Evolutionary conservation across 2,329 filamentous ascomycete genomes (phyloP).

Genomic region (Dactylellina haptotyla): DNA sequence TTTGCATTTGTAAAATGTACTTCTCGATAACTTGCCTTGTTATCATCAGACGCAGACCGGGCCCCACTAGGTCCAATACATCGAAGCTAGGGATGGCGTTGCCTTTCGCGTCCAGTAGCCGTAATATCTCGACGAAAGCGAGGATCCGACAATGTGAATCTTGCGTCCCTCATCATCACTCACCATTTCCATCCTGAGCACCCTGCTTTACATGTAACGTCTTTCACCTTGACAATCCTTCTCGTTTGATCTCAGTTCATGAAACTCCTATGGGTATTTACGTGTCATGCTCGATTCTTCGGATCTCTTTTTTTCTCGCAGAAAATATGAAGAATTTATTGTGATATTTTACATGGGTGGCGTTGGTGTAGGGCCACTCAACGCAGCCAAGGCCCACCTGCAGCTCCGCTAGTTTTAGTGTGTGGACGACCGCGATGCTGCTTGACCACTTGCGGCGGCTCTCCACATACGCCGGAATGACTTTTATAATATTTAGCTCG

Average conservation of each 20-base stretch:
- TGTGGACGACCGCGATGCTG: slow-evolving; percentile 5
- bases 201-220: background rate
- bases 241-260: background rate
- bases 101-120: slow-evolving; percentile 49
- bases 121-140: slow-evolving; percentile 21
- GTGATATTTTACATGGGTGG: slow-evolving; percentile 3
- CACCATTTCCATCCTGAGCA: slow-evolving; percentile 23
- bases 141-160: slow-evolving; percentile 37
- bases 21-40: slow-evolving; percentile 41
- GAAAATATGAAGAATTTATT: background rate
- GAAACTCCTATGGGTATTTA: no score
- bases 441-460: background rate
- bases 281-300: no score
- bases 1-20: slow-evolving; percentile 24
- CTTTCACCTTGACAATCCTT: background rate
- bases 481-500: no score
- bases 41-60: slow-evolving; percentile 25
- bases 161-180: slow-evolving; percentile 14
- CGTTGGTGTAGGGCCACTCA: slow-evolving; percentile 19
- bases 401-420: slow-evolving; percentile 4
- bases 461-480: no score
- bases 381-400: slow-evolving; percentile 17
- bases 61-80: slow-evolving; percentile 14
- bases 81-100: slow-evolving; percentile 41
- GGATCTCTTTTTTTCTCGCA: background rate